A percentile compares a stretch with the other conserved stretches of the same genome.
Conservation (phyloP, 805 yeast species). For the Lachancea cidri region DNA sequence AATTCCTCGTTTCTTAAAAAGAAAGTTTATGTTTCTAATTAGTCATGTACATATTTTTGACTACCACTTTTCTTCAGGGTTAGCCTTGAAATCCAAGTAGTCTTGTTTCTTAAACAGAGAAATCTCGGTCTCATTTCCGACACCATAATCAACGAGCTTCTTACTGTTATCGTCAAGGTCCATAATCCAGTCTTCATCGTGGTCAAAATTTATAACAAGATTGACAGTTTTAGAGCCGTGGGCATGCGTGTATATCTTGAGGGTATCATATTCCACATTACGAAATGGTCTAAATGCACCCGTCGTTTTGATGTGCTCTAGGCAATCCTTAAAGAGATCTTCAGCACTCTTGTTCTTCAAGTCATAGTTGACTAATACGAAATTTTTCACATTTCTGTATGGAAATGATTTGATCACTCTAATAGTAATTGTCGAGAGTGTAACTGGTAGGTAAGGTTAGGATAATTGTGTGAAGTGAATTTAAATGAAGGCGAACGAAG, state of each 20-base stretch:
- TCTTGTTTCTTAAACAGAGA: slow-evolving; percentile 69
- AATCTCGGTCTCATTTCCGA: slow-evolving; percentile 87
- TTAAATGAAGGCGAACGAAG: no score
- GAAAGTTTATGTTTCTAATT: neutral
- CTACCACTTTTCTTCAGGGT: slow-evolving; percentile 91
- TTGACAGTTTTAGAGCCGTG: slow-evolving; percentile 93
- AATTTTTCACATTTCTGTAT: slow-evolving; percentile 78
- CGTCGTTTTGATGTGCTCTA: slow-evolving; percentile 43
- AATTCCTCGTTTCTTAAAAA: slow-evolving; percentile 12
- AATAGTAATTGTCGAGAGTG: slow-evolving; percentile 72
- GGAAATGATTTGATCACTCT: slow-evolving; percentile 89
- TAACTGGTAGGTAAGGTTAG: no score
- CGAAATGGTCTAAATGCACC: slow-evolving; percentile 81
- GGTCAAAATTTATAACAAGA: slow-evolving; percentile 82
- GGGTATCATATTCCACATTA: slow-evolving; percentile 62
- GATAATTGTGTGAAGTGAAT: no score
- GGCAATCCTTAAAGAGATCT: slow-evolving; percentile 51
- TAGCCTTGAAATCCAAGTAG: slow-evolving; percentile 62
- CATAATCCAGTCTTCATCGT: slow-evolving; percentile 68
- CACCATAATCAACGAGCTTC: slow-evolving; percentile 47
- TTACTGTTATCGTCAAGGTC: slow-evolving; percentile 36
- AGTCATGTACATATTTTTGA: slow-evolving; percentile 1
- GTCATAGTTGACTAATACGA: slow-evolving; percentile 64
- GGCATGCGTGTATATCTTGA: slow-evolving; percentile 90
- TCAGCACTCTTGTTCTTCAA: slow-evolving; percentile 62